Conservation (phyloP, 1,139 yeast species). For the Yamadazyma sp. region DNA sequence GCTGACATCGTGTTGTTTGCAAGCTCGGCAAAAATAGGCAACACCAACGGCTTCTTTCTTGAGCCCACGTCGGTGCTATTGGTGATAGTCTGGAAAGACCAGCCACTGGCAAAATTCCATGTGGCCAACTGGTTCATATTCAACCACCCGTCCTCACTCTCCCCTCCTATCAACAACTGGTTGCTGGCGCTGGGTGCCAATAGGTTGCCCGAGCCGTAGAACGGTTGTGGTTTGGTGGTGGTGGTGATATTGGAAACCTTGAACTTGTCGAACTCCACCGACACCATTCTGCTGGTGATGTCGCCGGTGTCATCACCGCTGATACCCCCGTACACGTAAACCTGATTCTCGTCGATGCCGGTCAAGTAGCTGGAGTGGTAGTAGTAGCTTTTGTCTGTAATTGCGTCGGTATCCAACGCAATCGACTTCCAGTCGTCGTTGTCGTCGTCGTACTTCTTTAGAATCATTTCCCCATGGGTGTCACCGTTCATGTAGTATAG, state of each 20-base stretch:
- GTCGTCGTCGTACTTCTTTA: slow-evolving; percentile 23
- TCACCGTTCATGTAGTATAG: slow-evolving; percentile 32
- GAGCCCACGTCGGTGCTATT: slow-evolving; percentile 23
- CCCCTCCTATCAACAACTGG: slow-evolving; percentile 44
- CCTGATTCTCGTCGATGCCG: slow-evolving; percentile 22
- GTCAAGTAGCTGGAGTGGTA: slow-evolving; percentile 31
- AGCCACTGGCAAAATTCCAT: slow-evolving; percentile 45
- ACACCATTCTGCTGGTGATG: slow-evolving; percentile 32
- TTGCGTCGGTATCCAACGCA: slow-evolving; percentile 21
- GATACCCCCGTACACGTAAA: slow-evolving; percentile 43
- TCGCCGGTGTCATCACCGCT: slow-evolving; percentile 22
- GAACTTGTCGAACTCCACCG: slow-evolving; percentile 28
- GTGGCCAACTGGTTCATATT: slow-evolving; percentile 49
- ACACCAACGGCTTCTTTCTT: slow-evolving; percentile 28
- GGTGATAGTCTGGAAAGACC: slow-evolving; percentile 36
- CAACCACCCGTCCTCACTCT: slow-evolving; percentile 41
- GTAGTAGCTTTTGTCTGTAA: slow-evolving; percentile 33
- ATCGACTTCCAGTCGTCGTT: slow-evolving; percentile 25
- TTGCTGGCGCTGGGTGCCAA: slow-evolving; percentile 40
- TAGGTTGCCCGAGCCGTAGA: slow-evolving; percentile 43
- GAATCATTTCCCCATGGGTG: slow-evolving; percentile 18
- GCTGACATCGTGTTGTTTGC: slow-evolving; percentile 17
- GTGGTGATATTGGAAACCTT: slow-evolving; percentile 38
- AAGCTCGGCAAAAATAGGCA: slow-evolving; percentile 35
- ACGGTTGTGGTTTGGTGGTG: slow-evolving; percentile 43